Conservation (phyloP, 768 basidiomycete species). For the Roridomyces roridus region DNA sequence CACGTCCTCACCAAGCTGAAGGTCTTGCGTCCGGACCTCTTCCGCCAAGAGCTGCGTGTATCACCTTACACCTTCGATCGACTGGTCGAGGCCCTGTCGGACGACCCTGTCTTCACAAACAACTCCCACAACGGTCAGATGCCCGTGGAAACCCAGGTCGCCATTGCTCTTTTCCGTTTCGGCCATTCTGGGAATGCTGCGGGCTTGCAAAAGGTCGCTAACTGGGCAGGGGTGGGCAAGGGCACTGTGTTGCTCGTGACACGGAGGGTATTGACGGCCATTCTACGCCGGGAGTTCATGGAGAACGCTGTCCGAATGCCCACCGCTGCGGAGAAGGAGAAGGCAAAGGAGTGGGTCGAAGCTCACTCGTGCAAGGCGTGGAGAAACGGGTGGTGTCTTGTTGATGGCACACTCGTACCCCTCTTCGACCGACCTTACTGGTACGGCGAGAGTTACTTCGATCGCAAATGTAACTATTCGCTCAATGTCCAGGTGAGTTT, state of each 20-base stretch:
- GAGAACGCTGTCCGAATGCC: constrained; percentile 8
- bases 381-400: constrained; percentile 13
- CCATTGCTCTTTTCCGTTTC: constrained; percentile 10
- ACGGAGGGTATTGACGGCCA: constrained; percentile 10
- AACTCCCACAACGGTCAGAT: constrained; percentile 24
- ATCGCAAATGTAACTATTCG: constrained; percentile 11
- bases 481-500: constrained; percentile 12
- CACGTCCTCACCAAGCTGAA: constrained; percentile 2
- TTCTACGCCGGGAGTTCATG: constrained; percentile 12
- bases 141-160: constrained; percentile 15
- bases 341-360: constrained; percentile 10
- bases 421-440: constrained; percentile 6
- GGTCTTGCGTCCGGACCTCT: not conserved
- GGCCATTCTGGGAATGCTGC: constrained; percentile 13
- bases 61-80: constrained; percentile 10
- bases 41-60: constrained; percentile 7
- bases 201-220: constrained; percentile 10
- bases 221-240: constrained; percentile 10
- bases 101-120: constrained; percentile 26
- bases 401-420: constrained; percentile 1
- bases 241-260: constrained; percentile 11
- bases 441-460: constrained; percentile 16
- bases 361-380: constrained; percentile 10
- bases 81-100: not conserved
- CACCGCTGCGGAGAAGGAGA: constrained; percentile 6